phyloP scores from a whole-genome alignment of 805 yeast species.

The Schizosaccharomyces cryophilus region DNA sequence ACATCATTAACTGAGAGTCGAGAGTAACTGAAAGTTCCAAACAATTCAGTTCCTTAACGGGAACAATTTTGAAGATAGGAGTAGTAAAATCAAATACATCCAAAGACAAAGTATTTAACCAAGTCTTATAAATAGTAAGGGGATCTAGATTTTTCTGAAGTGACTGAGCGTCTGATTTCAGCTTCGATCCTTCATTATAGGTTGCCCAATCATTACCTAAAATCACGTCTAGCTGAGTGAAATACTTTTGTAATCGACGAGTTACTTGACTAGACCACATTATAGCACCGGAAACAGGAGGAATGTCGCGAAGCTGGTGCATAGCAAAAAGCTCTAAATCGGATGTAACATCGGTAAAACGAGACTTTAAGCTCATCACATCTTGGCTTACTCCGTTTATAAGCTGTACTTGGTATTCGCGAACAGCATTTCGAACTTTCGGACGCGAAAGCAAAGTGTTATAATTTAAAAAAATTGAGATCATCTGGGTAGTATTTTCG shows the following conservation, averaged over 20 bases:
- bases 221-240: conserved; percentile 23
- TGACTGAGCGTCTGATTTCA: conserved; percentile 25
- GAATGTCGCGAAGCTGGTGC: conserved; percentile 22
- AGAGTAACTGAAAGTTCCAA: conserved; percentile 26
- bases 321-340: conserved; percentile 8
- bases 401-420: conserved; percentile 31
- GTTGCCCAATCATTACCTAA: conserved; percentile 37
- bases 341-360: not conserved
- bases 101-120: too few species aligned
- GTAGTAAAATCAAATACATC: too few species aligned
- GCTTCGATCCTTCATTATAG: conserved; percentile 41
- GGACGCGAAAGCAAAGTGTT: conserved; percentile 27
- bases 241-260: conserved; percentile 20
- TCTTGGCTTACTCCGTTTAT: conserved; percentile 26
- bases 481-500: conserved; percentile 24
- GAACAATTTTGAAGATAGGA: too few species aligned
- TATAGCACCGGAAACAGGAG: conserved; percentile 23
- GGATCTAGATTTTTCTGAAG: conserved; percentile 26
- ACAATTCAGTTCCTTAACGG: conserved; percentile 5
- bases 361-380: conserved; percentile 10
- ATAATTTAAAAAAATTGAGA: conserved; percentile 25
- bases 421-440: conserved; percentile 30
- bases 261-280: conserved; percentile 31
- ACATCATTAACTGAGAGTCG: conserved; percentile 5
- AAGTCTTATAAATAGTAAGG: not conserved